Evolutionary conservation across 179 eudicot genomes (phyloP), one percentile per base, ranked within the genome.

Genomic region (Actinidia arguta): DNA sequence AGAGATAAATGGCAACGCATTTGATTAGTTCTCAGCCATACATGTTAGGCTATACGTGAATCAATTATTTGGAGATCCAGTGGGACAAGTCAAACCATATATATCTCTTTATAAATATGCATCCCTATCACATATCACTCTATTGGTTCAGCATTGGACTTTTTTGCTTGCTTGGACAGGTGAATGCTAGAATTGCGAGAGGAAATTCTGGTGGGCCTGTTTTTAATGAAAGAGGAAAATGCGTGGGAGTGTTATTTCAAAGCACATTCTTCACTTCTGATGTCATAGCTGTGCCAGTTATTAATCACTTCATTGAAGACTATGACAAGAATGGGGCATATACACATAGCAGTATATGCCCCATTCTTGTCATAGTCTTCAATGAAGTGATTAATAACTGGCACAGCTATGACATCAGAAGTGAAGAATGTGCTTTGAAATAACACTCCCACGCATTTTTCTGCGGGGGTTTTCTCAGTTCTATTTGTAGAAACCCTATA

Each of bases 311-410:
- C 39, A n/a, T 61, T 24, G 67, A 76, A 67, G 67, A 70, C 74
- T 70, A 70, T 44, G 51, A 70, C 51, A 44, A 70, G 74, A 44
- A 70, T 70, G 74, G 74, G 44, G 25, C 51, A 42, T 70, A 44
- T 44, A 70, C 74, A 1, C 5, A 20, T 56, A 13, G 14, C 36
- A 31, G 74, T 70, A 44, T 44, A 70, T 42, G 51, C 25, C 44
- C 74, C 74, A 70, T 70, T 44, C 74, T 70, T 44, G 51, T 70
- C 51, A 44, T 70, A 70, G 74, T 70, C 67, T 67, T 76, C 67
- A 24, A 61, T n/a, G 39, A 44, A 20, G 22, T 81, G 54, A 48
- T 24, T 24, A 48, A 42, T 18, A 70, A 20, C 14, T 44, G 47
- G 12, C 13, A 14, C 24, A 7, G 74, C 51, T 44, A 70, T 20